Conservation (phyloP, 192 early-diverging fungal species). For the Chytriomyces sp. region DNA sequence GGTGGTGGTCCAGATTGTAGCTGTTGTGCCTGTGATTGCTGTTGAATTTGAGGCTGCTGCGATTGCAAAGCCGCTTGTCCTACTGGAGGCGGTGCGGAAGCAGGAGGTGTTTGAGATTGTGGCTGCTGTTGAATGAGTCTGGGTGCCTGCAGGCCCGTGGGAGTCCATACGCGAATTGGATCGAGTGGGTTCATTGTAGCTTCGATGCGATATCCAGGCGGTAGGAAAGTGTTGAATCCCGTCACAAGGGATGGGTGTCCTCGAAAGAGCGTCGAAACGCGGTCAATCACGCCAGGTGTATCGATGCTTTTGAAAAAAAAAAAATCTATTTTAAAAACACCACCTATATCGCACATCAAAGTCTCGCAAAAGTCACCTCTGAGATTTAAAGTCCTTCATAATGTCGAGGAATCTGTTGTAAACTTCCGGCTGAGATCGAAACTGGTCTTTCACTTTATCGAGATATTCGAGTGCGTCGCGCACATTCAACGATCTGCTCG, state of each 20-base stretch:
- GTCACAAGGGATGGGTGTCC: conserved; percentile 88
- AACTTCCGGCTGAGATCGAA: conserved; percentile 90
- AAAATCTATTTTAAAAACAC: not conserved
- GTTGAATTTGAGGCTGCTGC: not conserved
- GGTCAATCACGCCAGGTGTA: conserved; percentile 96
- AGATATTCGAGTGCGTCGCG: conserved; percentile 95
- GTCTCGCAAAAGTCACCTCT: conserved; percentile 65
- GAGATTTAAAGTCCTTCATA: conserved; percentile 99
- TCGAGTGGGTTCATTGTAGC: conserved; percentile 81
- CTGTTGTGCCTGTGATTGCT: not conserved
- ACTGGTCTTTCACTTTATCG: conserved; percentile 93
- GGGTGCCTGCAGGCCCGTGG: conserved; percentile 42
- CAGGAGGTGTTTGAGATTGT: not conserved
- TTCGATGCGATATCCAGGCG: conserved; percentile 97
- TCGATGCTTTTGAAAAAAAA: conserved; percentile 69
- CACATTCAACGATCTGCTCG: conserved; percentile 73
- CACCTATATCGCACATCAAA: not conserved
- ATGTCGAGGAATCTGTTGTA: conserved; percentile 99
- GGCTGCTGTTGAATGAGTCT: not conserved
- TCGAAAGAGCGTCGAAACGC: conserved; percentile 94
- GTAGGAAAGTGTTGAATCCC: conserved; percentile 99
- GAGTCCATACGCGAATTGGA: conserved; percentile 87
- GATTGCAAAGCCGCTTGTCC: not conserved
- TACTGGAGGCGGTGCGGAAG: not conserved
- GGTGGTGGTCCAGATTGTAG: not conserved